Percentiles rank a stretch among this genome's conserved stretches.
Evolutionary conservation across 2,329 filamentous ascomycete genomes (phyloP).

Genomic region (Cytospora mali): DNA sequence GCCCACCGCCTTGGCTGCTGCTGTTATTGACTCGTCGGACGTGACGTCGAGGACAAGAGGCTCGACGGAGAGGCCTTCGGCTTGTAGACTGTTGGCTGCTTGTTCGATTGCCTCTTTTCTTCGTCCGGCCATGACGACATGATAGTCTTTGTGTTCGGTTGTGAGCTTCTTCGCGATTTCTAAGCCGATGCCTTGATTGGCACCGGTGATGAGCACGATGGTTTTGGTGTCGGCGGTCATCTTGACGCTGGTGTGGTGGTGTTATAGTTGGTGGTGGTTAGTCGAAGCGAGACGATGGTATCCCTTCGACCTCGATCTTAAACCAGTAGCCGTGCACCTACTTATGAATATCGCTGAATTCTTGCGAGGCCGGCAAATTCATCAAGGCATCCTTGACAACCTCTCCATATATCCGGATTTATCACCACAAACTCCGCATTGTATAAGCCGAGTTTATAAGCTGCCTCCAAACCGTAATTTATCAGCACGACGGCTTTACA

Average conservation of each 20-base stretch:
- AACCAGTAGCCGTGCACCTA: background rate
- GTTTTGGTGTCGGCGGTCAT: slow-evolving; percentile 23
- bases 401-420: background rate
- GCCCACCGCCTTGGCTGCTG: slow-evolving; percentile 37
- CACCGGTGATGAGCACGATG: slow-evolving; percentile 42
- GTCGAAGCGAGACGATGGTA: background rate
- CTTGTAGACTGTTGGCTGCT: slow-evolving; percentile 38
- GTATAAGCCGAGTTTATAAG: background rate
- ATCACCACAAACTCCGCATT: background rate
- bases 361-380: too few relatives aligned
- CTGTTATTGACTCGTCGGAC: slow-evolving; percentile 44
- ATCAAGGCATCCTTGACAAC: background rate
- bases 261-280: slow-evolving; percentile 1
- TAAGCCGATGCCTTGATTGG: slow-evolving; percentile 48
- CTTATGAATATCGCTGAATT: background rate
- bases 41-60: slow-evolving; percentile 46
- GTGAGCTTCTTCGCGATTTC: slow-evolving; percentile 44
- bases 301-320: background rate
- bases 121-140: slow-evolving; percentile 44
- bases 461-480: background rate
- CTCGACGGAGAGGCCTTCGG: slow-evolving; percentile 37
- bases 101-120: slow-evolving; percentile 38
- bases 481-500: too few relatives aligned
- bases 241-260: background rate
- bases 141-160: slow-evolving; percentile 40